Evolutionary conservation across 1,139 yeast genomes (phyloP).

Genomic region (Scheffersomyces cryptocercus): DNA sequence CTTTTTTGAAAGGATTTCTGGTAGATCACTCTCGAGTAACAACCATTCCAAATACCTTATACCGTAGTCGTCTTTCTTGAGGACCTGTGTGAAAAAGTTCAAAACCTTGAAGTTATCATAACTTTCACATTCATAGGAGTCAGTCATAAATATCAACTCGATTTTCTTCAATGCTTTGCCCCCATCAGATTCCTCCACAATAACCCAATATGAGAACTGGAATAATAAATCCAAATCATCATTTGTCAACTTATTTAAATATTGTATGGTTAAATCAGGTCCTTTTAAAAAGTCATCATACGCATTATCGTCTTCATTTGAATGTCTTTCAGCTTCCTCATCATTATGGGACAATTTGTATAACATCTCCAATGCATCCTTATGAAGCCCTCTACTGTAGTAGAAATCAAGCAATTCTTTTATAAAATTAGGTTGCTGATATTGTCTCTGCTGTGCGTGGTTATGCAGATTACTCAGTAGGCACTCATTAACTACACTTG

Average conservation of each 20-base stretch:
- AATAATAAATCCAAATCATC: constrained; percentile 56
- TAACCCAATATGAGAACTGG: constrained; percentile 58
- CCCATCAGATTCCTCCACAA: constrained; percentile 24
- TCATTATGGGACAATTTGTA: constrained; percentile 33
- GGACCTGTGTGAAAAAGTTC: constrained; percentile 36
- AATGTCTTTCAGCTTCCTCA: constrained; percentile 4
- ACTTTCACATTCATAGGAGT: constrained; percentile 61
- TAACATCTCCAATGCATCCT: constrained; percentile 66
- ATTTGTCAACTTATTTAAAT: constrained; percentile 62
- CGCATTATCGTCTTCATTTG: constrained; percentile 19
- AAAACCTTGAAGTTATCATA: constrained; percentile 58
- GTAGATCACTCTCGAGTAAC: constrained; percentile 43
- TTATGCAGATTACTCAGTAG: constrained; percentile 38
- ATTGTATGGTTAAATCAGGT: constrained; percentile 57
- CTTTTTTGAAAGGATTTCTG: constrained; percentile 32
- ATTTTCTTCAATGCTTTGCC: constrained; percentile 37
- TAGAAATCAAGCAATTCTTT: constrained; percentile 81
- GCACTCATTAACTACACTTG: constrained; percentile 57
- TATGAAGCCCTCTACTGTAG: constrained; percentile 61
- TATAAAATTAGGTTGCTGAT: constrained; percentile 48
- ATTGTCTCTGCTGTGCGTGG: constrained; percentile 18
- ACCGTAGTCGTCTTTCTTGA: constrained; percentile 35
- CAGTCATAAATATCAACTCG: constrained; percentile 64
- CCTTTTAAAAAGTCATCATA: constrained; percentile 36
- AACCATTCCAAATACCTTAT: constrained; percentile 64